Evolutionary conservation across 371 early-diverging fungal species (phyloP), one percentile per base, ranked within the genome.

Genomic region (Mortierella sp.): DNA sequence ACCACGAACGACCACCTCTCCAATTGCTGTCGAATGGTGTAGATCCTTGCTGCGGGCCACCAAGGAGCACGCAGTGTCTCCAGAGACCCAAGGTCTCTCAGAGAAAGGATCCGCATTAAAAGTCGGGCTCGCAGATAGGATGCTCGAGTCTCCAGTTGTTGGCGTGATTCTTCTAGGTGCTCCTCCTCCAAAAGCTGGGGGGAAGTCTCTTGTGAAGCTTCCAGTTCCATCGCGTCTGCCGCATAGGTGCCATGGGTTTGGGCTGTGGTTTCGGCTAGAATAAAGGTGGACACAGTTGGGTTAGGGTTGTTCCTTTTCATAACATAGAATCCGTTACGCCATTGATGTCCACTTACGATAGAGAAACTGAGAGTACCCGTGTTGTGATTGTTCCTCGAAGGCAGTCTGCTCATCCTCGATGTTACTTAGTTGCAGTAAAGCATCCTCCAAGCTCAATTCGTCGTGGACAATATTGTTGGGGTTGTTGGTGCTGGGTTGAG

Each of bases 1-100:
- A 78, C 63, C 68, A 78, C 71, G 29, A 63, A 78, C 1, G 82
- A 78, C 82, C 78, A 82, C 14, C 78, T 70, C 54, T 82, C 82
- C 10, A 82, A 55, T 44, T 72, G 75, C 21, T 75, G 78, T 3
- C 82, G 72, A 49, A 82, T 82, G 35, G 74, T 72, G 32, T 78
- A 78, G 12, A 82, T 82, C 35, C 70, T 74, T 3, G 82, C 35
- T 14, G 82, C 82, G 18, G 82, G 75, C 82, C 82, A 75, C 82
- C 82, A 82, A 11, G 82, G 82, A 3, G 77, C 82, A 16, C 63
- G 55, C 21, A 82, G 38, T 10, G 82, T 78, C 29, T 82, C 72
- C 11, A 82, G 27, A 46, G 70, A 46, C 32, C 55, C 72, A 44
- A 82, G 43, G 4, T 51, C 75, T 48, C 55, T 54, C 43, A 74